Evolutionary conservation across 306 rosid species (phyloP).

Genomic region (Delonix regia): DNA sequence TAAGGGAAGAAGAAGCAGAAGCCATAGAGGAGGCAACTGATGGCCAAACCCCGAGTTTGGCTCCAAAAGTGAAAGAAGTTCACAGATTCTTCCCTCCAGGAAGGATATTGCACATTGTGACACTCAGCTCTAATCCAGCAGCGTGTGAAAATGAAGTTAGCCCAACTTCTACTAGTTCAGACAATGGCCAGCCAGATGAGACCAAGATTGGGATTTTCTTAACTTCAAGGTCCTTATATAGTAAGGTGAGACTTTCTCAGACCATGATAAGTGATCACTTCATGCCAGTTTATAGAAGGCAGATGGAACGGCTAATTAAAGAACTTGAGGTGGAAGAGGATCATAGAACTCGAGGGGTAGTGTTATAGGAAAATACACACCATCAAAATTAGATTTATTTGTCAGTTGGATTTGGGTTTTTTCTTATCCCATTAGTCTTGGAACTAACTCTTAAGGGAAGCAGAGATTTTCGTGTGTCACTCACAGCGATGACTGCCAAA

Average conservation of each 20-base stretch:
- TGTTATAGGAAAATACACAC: conserved; percentile 41
- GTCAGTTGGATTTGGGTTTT: conserved; percentile 38
- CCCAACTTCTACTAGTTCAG: conserved; percentile 51
- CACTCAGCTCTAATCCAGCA: conserved; percentile 37
- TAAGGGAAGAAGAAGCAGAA: conserved; percentile 71
- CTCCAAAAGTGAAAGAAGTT: conserved; percentile 61
- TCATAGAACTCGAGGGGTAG: conserved; percentile 37
- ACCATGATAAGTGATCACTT: conserved; percentile 95
- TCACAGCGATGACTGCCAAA: no score
- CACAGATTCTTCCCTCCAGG: conserved; percentile 92
- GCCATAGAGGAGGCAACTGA: conserved; percentile 62
- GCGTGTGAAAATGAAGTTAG: conserved; percentile 49
- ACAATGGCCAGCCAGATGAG: conserved; percentile 52
- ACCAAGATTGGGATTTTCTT: conserved; percentile 71
- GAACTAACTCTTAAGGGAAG: conserved; percentile 11
- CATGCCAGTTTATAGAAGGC: conserved; percentile 90
- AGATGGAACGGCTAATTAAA: conserved; percentile 74
- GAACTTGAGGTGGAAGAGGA: conserved; percentile 65
- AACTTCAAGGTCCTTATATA: conserved; percentile 78
- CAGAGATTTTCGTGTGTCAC: conserved; percentile 32
- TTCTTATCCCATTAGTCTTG: conserved; percentile 39
- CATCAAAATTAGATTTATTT: conserved; percentile 28
- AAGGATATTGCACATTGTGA: conserved; percentile 85
- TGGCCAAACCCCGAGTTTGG: conserved; percentile 55
- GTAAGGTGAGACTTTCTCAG: conserved; percentile 86